phyloP scores from a whole-genome alignment of 83 land plant genomes.

The Isoetes engelmannii region DNA sequence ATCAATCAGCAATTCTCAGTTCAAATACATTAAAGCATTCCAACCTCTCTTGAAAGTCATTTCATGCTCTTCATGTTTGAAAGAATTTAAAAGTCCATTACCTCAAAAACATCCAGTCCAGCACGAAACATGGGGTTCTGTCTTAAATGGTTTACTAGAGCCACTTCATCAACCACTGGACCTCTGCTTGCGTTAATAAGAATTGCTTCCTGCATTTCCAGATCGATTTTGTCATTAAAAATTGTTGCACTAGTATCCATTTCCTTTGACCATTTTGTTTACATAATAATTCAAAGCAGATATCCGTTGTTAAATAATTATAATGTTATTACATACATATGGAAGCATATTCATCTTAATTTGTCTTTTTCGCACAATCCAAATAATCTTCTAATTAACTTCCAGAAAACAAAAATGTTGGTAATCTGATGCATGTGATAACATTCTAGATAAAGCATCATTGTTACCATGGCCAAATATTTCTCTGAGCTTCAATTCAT shows the following conservation, averaged over 20 bases:
- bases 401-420: too few species aligned
- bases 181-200: slow-evolving; percentile 94
- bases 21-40: background rate
- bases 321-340: too few species aligned
- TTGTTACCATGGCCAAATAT: too few species aligned
- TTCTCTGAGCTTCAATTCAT: too few species aligned
- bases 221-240: background rate
- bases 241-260: background rate
- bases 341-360: too few species aligned
- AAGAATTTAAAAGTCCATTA: slow-evolving; percentile 13
- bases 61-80: background rate
- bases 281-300: too few species aligned
- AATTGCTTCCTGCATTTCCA: slow-evolving; percentile 62
- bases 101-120: slow-evolving; percentile 99
- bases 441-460: too few species aligned
- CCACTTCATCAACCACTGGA: slow-evolving; percentile 91
- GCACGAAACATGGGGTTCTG: slow-evolving; percentile 93
- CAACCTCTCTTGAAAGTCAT: background rate
- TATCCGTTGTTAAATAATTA: too few species aligned
- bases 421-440: too few species aligned
- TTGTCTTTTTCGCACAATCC: too few species aligned
- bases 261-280: too few species aligned
- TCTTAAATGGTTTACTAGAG: slow-evolving; percentile 80
- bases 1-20: background rate
- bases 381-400: too few species aligned